Evolutionary conservation across 257 asterid species (phyloP).

Genomic region (Knoxia roxburghii): DNA sequence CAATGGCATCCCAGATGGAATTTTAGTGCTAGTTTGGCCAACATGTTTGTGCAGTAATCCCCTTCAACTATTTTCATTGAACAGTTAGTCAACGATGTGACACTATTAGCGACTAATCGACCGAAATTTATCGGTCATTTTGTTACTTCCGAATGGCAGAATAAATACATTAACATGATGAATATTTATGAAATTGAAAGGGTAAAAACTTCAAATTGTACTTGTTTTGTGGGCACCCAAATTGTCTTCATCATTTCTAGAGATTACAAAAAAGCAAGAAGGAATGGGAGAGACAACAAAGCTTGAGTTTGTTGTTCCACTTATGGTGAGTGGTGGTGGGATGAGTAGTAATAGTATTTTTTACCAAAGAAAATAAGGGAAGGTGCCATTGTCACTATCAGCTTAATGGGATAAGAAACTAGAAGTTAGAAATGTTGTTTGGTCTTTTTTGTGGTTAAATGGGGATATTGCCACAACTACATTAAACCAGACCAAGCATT

Average conservation of each 20-base stretch:
- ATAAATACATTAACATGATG: background rate
- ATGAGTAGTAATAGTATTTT: no score
- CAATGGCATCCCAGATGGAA: no score
- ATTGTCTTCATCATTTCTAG: background rate
- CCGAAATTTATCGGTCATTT: no score
- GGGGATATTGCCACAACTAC: background rate
- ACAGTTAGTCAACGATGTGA: no score
- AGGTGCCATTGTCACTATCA: slow-evolving; percentile 12
- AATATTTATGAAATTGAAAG: no score
- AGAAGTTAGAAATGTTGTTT: background rate
- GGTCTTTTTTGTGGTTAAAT: background rate
- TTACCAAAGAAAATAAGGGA: background rate
- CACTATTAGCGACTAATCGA: no score
- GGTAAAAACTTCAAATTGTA: background rate
- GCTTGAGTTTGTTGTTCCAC: background rate
- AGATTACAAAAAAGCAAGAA: no score
- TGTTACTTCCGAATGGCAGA: no score
- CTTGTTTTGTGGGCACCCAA: background rate
- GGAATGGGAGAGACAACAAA: no score
- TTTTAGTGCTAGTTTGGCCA: no score
- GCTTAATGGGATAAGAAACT: background rate
- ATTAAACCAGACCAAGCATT: background rate
- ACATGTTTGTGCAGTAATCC: no score
- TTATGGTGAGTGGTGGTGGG: background rate
- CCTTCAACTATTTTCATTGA: no score